Percentiles rank a stretch among this genome's conserved stretches.
phyloP scores from a whole-genome alignment of 306 rosid species.

The Sindora glabra region DNA sequence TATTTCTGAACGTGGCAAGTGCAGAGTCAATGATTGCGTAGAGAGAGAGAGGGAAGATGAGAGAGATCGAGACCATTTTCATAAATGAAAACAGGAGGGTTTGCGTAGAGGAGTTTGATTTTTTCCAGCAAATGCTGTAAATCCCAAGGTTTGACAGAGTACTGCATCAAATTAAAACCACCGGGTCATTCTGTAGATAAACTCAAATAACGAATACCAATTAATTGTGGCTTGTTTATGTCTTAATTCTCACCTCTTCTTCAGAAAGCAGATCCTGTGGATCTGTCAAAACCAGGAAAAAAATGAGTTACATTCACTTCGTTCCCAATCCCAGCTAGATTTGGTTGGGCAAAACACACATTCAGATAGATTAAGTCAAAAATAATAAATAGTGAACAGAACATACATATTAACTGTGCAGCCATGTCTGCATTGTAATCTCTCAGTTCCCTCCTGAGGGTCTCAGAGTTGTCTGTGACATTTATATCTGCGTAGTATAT shows the following conservation, averaged over 20 bases:
- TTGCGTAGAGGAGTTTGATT: slow-evolving; percentile 51
- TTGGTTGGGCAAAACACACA: too few species aligned
- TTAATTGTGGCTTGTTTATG: not conserved
- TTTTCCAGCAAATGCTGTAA: slow-evolving; percentile 29
- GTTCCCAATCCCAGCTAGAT: too few species aligned
- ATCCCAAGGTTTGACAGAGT: slow-evolving; percentile 28
- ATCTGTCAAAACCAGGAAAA: slow-evolving; percentile 17
- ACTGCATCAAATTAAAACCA: slow-evolving; percentile 19
- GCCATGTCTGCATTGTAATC: slow-evolving; percentile 30
- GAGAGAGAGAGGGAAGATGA: too few species aligned
- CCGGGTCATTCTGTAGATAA: not conserved
- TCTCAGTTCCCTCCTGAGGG: slow-evolving; percentile 21
- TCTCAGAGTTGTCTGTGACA: slow-evolving; percentile 27
- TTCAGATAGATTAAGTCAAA: too few species aligned
- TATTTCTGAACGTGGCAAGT: too few species aligned
- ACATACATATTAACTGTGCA: slow-evolving; percentile 3
- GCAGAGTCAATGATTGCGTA: too few species aligned
- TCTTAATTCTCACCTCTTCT: slow-evolving; percentile 24
- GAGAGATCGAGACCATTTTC: slow-evolving; percentile 55
- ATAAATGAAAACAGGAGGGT: slow-evolving; percentile 45
- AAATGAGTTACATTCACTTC: not conserved
- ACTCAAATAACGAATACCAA: not conserved
- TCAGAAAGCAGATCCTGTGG: not conserved
- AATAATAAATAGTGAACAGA: not conserved
- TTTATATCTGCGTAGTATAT: slow-evolving; percentile 19